These are phyloP conservation scores for Iris macrosiphon DNA, from an alignment of 106 monocot species.

Conservation along the genomic window DNA sequence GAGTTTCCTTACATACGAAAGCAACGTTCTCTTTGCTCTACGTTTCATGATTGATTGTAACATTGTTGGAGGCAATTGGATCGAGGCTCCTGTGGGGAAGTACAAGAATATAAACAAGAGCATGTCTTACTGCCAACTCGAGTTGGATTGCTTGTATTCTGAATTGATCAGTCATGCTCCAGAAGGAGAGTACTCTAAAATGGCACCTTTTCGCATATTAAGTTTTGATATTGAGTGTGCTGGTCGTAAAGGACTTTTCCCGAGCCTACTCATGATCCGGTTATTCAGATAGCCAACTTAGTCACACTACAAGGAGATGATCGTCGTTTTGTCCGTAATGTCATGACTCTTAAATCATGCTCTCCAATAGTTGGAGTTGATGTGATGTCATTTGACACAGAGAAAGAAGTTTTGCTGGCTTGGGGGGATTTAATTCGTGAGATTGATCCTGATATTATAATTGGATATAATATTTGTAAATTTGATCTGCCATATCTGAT, in stretches of 20 bases:
- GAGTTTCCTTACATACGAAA: conserved; percentile 93
- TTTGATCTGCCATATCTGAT: conserved; percentile 97
- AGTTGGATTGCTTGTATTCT: conserved; percentile 87
- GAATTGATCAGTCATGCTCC: conserved; percentile 88
- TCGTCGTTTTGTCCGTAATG: conserved; percentile 75
- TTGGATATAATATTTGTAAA: conserved; percentile 99
- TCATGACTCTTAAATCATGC: conserved; percentile 96
- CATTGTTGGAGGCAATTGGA: conserved; percentile 98
- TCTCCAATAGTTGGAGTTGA: conserved; percentile 95
- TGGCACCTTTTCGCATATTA: conserved; percentile 98
- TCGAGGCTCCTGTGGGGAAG: conserved; percentile 80
- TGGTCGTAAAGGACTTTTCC: conserved; percentile 96
- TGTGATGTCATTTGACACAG: conserved; percentile 92
- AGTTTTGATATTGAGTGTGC: conserved; percentile 99
- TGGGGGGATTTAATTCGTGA: conserved; percentile 98
- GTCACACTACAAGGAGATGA: conserved; percentile 92
- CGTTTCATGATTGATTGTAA: conserved; percentile 98
- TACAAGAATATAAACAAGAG: conserved; percentile 50
- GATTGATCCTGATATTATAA: conserved; percentile 95
- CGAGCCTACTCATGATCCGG: conserved; percentile 95
- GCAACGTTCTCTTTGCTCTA: conserved; percentile 96
- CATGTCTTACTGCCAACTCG: conserved; percentile 87
- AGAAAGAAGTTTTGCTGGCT: conserved; percentile 86
- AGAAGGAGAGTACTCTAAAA: conserved; percentile 93
- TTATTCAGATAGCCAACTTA: conserved; percentile 99